These are phyloP conservation scores for Salvia hispanica DNA, from an alignment of 257 asterid genomes.

Conservation along the genomic window DNA sequence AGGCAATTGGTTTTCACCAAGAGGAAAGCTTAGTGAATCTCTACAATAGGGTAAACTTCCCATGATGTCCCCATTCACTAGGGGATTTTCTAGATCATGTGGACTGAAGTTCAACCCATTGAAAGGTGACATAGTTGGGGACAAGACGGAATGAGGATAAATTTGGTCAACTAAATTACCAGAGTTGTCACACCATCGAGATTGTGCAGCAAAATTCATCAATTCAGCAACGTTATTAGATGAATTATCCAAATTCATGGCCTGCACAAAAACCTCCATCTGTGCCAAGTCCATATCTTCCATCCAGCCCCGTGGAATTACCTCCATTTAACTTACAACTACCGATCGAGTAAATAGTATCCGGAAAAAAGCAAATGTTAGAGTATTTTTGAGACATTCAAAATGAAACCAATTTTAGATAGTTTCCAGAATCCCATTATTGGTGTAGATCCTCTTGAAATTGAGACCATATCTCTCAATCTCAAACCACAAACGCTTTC, in stretches of 20 bases:
- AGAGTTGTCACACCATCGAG: constrained; percentile 57
- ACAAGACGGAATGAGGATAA: constrained; percentile 38
- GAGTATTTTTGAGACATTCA: neutral
- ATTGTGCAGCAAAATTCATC: constrained; percentile 51
- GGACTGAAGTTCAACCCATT: constrained; percentile 41
- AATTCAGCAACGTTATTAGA: constrained; percentile 39
- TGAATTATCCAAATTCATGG: constrained; percentile 27
- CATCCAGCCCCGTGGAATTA: constrained; percentile 36
- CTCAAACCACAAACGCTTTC: neutral
- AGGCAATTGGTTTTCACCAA: constrained; percentile 25
- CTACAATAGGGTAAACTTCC: constrained; percentile 25
- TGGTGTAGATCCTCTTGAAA: neutral
- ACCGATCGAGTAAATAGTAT: constrained; percentile 1
- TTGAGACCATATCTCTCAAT: neutral
- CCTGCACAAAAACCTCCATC: constrained; percentile 37
- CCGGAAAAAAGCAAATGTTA: constrained; percentile 2
- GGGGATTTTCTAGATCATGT: constrained; percentile 20
- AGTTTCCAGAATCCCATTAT: neutral
- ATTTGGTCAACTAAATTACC: constrained; percentile 40
- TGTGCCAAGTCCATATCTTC: constrained; percentile 37
- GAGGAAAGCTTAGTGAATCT: constrained; percentile 33
- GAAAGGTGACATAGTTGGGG: constrained; percentile 49
- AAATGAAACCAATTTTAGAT: neutral
- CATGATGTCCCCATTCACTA: constrained; percentile 31
- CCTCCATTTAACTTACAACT: constrained; percentile 37